Evolutionary conservation across 106 monocot genomes (phyloP).

Genomic region (Allium fistulosum): DNA sequence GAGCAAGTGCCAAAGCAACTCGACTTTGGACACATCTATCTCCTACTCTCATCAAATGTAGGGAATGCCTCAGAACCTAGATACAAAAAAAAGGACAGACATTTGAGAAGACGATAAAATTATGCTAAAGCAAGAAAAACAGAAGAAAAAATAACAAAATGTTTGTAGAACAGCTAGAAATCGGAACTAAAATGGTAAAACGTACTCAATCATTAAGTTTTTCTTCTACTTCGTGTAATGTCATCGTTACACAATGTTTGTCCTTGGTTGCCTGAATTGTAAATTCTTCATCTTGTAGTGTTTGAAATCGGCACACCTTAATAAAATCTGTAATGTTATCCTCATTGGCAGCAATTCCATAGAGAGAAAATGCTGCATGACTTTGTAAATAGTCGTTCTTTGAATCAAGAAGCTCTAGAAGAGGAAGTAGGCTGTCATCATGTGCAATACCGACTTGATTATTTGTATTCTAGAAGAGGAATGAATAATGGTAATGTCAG

Average conservation of each 20-base stretch:
- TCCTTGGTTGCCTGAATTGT: slow-evolving; percentile 81
- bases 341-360: slow-evolving; percentile 94
- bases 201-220: slow-evolving; percentile 91
- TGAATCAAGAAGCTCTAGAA: slow-evolving; percentile 85
- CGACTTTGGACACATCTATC: slow-evolving; percentile 82
- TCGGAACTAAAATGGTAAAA: not conserved
- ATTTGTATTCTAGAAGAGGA: slow-evolving; percentile 58
- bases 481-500: not conserved
- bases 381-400: slow-evolving; percentile 89
- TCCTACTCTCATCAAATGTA: slow-evolving; percentile 75
- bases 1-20: slow-evolving; percentile 85
- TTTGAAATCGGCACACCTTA: slow-evolving; percentile 92
- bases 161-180: not conserved
- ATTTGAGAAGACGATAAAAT: not conserved
- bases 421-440: slow-evolving; percentile 53
- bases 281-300: slow-evolving; percentile 95
- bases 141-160: not conserved
- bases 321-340: slow-evolving; percentile 90
- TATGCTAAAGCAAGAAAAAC: not conserved
- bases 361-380: slow-evolving; percentile 97
- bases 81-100: not conserved
- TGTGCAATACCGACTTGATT: slow-evolving; percentile 94
- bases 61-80: slow-evolving; percentile 85
- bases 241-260: slow-evolving; percentile 98
- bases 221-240: slow-evolving; percentile 91